Evolutionary conservation across 208 protist genomes (phyloP).

Genomic region (Wallacemonas sp.): DNA sequence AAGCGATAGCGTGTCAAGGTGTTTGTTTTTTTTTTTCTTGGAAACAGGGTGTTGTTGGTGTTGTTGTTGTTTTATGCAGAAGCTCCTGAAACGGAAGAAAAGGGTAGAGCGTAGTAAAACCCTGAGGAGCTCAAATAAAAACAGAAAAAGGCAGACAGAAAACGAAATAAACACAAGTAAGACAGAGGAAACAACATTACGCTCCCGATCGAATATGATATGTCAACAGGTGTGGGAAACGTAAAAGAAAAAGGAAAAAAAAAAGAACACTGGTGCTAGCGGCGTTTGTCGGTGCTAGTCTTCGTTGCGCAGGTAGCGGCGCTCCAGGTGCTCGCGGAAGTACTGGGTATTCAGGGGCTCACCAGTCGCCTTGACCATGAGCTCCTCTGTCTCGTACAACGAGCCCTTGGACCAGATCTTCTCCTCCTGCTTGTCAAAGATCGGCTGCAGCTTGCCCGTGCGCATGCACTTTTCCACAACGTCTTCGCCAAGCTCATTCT

Average conservation of each 20-base stretch:
- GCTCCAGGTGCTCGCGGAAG: conserved; percentile 50
- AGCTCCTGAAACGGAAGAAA: not conserved
- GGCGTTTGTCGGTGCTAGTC: conserved; percentile 11
- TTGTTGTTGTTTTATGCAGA: too few species aligned
- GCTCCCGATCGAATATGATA: too few species aligned
- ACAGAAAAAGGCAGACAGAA: conserved; percentile 1
- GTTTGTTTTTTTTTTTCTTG: not conserved
- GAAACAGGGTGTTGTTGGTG: too few species aligned
- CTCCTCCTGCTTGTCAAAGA: conserved; percentile 37
- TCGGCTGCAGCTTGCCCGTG: conserved; percentile 31
- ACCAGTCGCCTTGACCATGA: conserved; percentile 51
- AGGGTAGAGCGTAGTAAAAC: not conserved
- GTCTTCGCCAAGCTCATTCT: conserved; percentile 28
- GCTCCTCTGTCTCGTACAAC: conserved; percentile 36
- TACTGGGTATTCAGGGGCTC: conserved; percentile 49
- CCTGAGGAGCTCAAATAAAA: too few species aligned
- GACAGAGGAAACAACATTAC: too few species aligned
- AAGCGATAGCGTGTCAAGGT: too few species aligned
- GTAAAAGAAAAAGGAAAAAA: too few species aligned
- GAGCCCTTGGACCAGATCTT: conserved; percentile 30
- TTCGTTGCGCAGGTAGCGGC: conserved; percentile 48
- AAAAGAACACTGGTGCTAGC: not conserved
- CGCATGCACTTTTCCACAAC: conserved; percentile 29
- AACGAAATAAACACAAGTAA: conserved; percentile 14
- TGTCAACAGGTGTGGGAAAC: too few species aligned